Percentiles rank a stretch among this genome's conserved stretches.
Evolutionary conservation across 1,284 basidiomycete genomes (phyloP).

Genomic region (Macrocybe sp.): DNA sequence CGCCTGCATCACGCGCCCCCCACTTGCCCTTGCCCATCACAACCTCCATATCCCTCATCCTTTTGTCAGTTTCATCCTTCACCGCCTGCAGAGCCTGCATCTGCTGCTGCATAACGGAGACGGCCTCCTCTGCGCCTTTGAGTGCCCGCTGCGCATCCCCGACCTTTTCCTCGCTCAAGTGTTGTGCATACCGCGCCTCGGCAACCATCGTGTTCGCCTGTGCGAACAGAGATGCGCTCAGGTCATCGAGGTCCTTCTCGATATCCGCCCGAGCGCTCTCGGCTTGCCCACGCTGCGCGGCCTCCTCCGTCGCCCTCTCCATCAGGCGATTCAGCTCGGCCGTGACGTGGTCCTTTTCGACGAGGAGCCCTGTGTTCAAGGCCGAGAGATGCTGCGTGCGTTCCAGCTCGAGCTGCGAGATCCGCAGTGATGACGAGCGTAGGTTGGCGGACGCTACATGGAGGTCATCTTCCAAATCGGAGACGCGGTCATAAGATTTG

Average conservation of each 20-base stretch:
- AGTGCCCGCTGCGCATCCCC: conserved; percentile 78
- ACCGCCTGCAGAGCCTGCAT: conserved; percentile 71
- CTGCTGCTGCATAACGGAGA: conserved; percentile 79
- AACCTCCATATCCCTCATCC: conserved; percentile 41
- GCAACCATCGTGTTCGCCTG: conserved; percentile 95
- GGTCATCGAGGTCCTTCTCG: conserved; percentile 88
- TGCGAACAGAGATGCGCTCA: conserved; percentile 83
- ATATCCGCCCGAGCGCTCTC: conserved; percentile 81
- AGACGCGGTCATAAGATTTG: conserved; percentile 85
- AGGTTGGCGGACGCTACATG: conserved; percentile 60
- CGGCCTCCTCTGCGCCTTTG: conserved; percentile 81
- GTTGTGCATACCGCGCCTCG: conserved; percentile 73
- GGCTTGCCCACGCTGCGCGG: conserved; percentile 85
- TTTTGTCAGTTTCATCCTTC: conserved; percentile 54
- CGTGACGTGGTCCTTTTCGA: conserved; percentile 90
- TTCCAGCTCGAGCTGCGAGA: conserved; percentile 70
- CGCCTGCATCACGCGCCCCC: conserved; percentile 10
- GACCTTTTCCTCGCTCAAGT: conserved; percentile 80
- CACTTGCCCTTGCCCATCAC: conserved; percentile 69
- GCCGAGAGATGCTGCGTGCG: conserved; percentile 75
- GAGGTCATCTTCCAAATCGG: conserved; percentile 89
- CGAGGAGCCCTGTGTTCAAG: conserved; percentile 83
- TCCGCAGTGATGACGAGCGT: conserved; percentile 55
- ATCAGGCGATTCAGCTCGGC: conserved; percentile 91
- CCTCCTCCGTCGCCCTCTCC: conserved; percentile 92